Percentiles rank a stretch among this genome's conserved stretches.
Conservation (phyloP, 352 stramenopile genomes). For the Globisporangium nodosum region DNA sequence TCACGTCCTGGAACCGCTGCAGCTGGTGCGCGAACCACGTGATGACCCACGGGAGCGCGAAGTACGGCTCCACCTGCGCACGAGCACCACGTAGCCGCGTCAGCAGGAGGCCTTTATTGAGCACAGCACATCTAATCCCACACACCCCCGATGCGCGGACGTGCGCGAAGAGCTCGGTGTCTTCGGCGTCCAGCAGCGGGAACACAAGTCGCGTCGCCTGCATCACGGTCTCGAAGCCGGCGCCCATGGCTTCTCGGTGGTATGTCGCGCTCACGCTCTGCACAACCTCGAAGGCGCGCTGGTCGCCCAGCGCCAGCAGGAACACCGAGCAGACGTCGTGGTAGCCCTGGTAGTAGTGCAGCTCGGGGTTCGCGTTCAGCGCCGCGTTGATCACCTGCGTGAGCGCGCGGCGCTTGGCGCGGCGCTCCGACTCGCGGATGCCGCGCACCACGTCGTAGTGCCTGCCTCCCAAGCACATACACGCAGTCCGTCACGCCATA, state of each 20-base stretch:
- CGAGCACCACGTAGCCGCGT: not conserved
- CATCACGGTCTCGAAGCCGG: conserved; percentile 81
- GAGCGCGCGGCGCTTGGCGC: conserved; percentile 49
- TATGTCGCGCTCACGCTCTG: conserved; percentile 77
- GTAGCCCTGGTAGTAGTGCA: conserved; percentile 90
- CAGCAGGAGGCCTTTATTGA: too few species aligned
- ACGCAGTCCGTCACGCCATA: not conserved
- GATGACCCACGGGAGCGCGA: conserved; percentile 91
- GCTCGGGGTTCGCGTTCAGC: conserved; percentile 33
- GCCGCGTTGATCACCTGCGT: conserved; percentile 56
- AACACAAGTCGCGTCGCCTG: conserved; percentile 61
- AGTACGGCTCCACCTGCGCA: conserved; percentile 89
- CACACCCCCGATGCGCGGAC: conserved; percentile 51
- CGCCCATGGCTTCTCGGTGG: conserved; percentile 84
- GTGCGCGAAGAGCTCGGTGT: conserved; percentile 57
- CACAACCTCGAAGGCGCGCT: conserved; percentile 60
- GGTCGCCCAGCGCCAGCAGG: conserved; percentile 71
- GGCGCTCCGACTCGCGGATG: conserved; percentile 61
- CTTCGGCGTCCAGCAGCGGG: conserved; percentile 55
- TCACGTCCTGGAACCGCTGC: conserved; percentile 77
- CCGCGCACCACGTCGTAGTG: conserved; percentile 64
- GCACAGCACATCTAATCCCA: too few species aligned
- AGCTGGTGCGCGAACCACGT: conserved; percentile 95
- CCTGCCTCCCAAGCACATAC: conserved; percentile 12
- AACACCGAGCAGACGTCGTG: conserved; percentile 91